phyloP scores from a whole-genome alignment of 2,329 filamentous ascomycete genomes.

The Neopestalotiopsis sp. region DNA sequence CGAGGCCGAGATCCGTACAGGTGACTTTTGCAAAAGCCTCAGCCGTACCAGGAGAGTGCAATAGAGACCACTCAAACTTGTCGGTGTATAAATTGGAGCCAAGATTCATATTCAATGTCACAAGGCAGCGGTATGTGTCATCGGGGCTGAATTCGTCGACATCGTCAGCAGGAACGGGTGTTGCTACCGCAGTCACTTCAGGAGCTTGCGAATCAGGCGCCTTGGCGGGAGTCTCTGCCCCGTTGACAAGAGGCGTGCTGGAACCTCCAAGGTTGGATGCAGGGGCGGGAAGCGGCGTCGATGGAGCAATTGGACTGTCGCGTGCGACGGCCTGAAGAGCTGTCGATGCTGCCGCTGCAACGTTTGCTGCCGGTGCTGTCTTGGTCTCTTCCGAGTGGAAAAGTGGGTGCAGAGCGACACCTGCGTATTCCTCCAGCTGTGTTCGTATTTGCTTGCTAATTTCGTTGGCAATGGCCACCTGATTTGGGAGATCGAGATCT shows the following conservation, averaged over 20 bases:
- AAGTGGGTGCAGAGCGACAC: slow-evolving; percentile 89
- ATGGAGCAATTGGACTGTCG: slow-evolving; percentile 48
- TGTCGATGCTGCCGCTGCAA: slow-evolving; percentile 25
- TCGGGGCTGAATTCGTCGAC: slow-evolving; percentile 85
- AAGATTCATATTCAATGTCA: slow-evolving; percentile 89
- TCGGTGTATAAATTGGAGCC: slow-evolving; percentile 92
- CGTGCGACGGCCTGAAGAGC: slow-evolving; percentile 27
- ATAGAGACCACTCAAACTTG: slow-evolving; percentile 96
- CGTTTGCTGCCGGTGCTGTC: slow-evolving; percentile 25
- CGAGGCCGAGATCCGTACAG: slow-evolving; percentile 87
- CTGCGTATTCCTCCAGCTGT: slow-evolving; percentile 94
- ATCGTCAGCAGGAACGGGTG: slow-evolving; percentile 66
- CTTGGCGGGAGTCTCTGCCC: slow-evolving; percentile 56
- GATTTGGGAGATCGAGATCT: slow-evolving; percentile 87
- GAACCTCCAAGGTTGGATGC: slow-evolving; percentile 48
- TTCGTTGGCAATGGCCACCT: slow-evolving; percentile 70
- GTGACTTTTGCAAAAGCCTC: slow-evolving; percentile 93
- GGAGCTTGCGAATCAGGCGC: slow-evolving; percentile 48
- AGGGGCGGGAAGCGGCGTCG: slow-evolving; percentile 42
- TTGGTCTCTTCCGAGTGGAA: slow-evolving; percentile 66
- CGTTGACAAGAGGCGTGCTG: slow-evolving; percentile 62
- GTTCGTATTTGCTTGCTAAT: slow-evolving; percentile 95
- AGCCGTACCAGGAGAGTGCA: slow-evolving; percentile 89
- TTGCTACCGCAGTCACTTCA: slow-evolving; percentile 73
- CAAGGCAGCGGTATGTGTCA: slow-evolving; percentile 92